These are phyloP conservation scores for Rhazya stricta DNA, from an alignment of 257 asterid genomes.

Conservation along the genomic window DNA sequence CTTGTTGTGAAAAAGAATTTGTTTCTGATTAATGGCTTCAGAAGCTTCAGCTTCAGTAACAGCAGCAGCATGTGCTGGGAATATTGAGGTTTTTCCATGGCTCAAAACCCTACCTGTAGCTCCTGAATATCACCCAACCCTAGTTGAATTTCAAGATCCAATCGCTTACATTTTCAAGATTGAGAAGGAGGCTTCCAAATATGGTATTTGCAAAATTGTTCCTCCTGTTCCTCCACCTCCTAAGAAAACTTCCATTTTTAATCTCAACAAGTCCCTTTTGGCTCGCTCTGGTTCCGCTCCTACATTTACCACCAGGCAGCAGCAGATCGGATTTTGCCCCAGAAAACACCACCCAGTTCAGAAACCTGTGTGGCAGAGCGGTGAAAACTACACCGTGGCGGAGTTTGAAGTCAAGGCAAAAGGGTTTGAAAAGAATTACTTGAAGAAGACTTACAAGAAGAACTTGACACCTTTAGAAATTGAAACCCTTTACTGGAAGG, in stretches of 20 bases:
- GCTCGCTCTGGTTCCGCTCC: slow-evolving; percentile 64
- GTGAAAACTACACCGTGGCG: slow-evolving; percentile 61
- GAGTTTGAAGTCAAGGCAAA: slow-evolving; percentile 84
- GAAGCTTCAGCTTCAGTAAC: slow-evolving; percentile 25
- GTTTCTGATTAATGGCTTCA: slow-evolving; percentile 47
- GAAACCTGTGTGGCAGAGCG: slow-evolving; percentile 99
- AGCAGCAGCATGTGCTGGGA: slow-evolving; percentile 40
- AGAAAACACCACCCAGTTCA: slow-evolving; percentile 87
- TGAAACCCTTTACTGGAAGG: slow-evolving; percentile 92
- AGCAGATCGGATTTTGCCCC: slow-evolving; percentile 98
- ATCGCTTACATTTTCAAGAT: slow-evolving; percentile 95
- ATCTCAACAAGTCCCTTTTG: slow-evolving; percentile 68
- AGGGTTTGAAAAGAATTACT: slow-evolving; percentile 67
- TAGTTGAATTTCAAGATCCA: slow-evolving; percentile 96
- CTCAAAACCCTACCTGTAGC: slow-evolving; percentile 89
- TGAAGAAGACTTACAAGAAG: slow-evolving; percentile 55
- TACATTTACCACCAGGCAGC: slow-evolving; percentile 92
- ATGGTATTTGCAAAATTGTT: slow-evolving; percentile 90
- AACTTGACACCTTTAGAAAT: slow-evolving; percentile 50
- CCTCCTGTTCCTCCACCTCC: slow-evolving; percentile 80
- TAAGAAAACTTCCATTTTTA: slow-evolving; percentile 53
- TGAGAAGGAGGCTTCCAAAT: slow-evolving; percentile 89
- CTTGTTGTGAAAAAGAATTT: background rate
- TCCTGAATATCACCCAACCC: slow-evolving; percentile 89
- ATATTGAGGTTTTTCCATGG: slow-evolving; percentile 77